Percentiles rank a stretch among this genome's conserved stretches.
phyloP scores from a whole-genome alignment of 371 early-diverging fungal genomes.

The Apophysomyces elegans region DNA sequence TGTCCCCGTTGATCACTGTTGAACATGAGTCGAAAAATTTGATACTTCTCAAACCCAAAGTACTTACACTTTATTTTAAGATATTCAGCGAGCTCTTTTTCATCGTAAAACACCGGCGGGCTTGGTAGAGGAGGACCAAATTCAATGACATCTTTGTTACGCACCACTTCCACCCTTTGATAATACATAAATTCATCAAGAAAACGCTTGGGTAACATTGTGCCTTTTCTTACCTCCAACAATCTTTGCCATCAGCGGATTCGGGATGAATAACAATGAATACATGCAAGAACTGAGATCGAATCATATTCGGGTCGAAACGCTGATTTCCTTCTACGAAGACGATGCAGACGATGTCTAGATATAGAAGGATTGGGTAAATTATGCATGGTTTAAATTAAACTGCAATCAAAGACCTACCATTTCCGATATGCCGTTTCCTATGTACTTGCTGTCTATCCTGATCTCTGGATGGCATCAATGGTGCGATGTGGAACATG shows the following conservation, averaged over 20 bases:
- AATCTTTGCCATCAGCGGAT: slow-evolving; percentile 32
- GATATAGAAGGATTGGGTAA: slow-evolving; percentile 1
- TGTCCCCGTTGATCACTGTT: slow-evolving; percentile 74
- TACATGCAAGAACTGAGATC: slow-evolving; percentile 76
- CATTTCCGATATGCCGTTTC: slow-evolving; percentile 88
- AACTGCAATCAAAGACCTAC: slow-evolving; percentile 24
- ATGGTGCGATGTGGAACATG: slow-evolving; percentile 86
- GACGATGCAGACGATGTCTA: slow-evolving; percentile 77
- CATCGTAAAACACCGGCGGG: slow-evolving; percentile 61
- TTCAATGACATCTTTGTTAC: slow-evolving; percentile 60
- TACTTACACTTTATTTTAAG: slow-evolving; percentile 61
- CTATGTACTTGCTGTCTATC: slow-evolving; percentile 83
- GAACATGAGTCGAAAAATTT: neutral
- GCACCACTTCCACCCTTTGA: slow-evolving; percentile 56
- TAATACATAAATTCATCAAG: neutral
- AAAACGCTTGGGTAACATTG: neutral
- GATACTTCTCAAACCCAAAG: slow-evolving; percentile 5
- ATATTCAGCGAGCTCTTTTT: slow-evolving; percentile 56
- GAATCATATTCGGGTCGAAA: slow-evolving; percentile 67
- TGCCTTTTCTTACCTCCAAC: slow-evolving; percentile 39
- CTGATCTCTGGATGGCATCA: slow-evolving; percentile 70
- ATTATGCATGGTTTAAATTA: neutral
- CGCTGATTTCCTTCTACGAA: slow-evolving; percentile 63
- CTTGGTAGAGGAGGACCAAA: slow-evolving; percentile 71
- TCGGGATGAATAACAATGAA: slow-evolving; percentile 67